Evolutionary conservation across 371 early-diverging fungal genomes (phyloP), one percentile per base, ranked within the genome.

Genomic region (Dentiscutata heterogama): DNA sequence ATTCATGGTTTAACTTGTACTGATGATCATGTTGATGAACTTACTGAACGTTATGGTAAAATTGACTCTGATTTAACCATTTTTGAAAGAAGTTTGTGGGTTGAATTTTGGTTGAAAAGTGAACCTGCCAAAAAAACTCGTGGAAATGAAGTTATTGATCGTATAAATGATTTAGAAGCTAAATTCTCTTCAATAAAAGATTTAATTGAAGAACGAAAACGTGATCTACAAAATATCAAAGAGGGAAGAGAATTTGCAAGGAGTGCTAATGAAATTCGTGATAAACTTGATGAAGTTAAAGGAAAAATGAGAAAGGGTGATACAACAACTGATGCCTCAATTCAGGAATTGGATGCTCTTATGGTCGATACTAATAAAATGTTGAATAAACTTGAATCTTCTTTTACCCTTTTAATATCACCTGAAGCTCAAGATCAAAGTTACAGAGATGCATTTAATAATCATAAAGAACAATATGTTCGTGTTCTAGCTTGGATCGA

Each of bases 401-500:
- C 71, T 16, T 60, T 71, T 46, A 18, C 14, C 31, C 56, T 56
- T 25, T 58, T 80, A 25, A 25, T 80, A 58, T 29, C 71, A 4
- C 18, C 56, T 42, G 70, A 70, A 54, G 39, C 29, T 14, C 51
- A 71, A 42, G 80, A 80, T 71, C 16, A 60, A n/a, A 80, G 46
- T 16, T 80, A 71, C n/a, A 22, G 25, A 14, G 71, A 70, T n/a
- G 8, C 16, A 22, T 80, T 51, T 61, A 51, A 80, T 11, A 67
- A 60, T 67, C 54, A 71, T 35, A 13, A 46, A 50, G 18, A 14
- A 4, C 61, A 86, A 61, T 86, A 86, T 53, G 65, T 84, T 18
- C 80, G 86, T 11, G 88, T 90, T 25, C 63, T 82, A 11, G 78
- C 83, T 35, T 90, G 91, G 91, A 89, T 89, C 46, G 87, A 89